These are phyloP conservation scores for Naegleria lovaniensis DNA, from an alignment of 208 protist genomes.

Conservation along the genomic window DNA sequence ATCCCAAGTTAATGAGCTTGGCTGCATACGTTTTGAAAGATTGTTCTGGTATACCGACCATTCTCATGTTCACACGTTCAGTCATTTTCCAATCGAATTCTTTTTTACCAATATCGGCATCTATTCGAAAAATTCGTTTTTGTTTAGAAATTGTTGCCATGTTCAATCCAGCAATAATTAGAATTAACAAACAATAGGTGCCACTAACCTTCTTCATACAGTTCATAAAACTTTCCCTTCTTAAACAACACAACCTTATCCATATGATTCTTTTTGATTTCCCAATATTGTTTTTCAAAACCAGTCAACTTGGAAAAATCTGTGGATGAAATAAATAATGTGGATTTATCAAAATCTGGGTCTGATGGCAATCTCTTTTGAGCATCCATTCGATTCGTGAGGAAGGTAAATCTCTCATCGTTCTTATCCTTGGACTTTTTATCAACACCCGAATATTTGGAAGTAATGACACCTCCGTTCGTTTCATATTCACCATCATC, in stretches of 20 bases:
- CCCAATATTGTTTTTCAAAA: slow-evolving; percentile 91
- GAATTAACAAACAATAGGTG: neutral
- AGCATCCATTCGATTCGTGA: neutral
- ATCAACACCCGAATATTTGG: neutral
- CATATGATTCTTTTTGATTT: slow-evolving; percentile 79
- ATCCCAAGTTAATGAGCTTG: slow-evolving; percentile 80
- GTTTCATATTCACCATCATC: neutral
- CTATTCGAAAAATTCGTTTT: slow-evolving; percentile 45
- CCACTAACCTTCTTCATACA: slow-evolving; percentile 65
- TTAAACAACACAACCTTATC: slow-evolving; percentile 89
- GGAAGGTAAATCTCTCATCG: neutral
- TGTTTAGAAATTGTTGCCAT: neutral
- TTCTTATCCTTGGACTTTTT: neutral
- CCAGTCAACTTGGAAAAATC: slow-evolving; percentile 52
- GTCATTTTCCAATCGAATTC: slow-evolving; percentile 88
- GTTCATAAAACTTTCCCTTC: slow-evolving; percentile 91
- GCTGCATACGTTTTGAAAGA: slow-evolving; percentile 75
- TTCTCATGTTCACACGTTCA: slow-evolving; percentile 76
- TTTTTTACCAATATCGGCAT: slow-evolving; percentile 74
- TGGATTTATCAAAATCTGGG: neutral
- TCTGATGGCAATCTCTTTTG: neutral
- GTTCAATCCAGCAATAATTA: no score
- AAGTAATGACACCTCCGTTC: neutral
- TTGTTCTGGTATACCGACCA: slow-evolving; percentile 82
- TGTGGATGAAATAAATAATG: neutral